Evolutionary conservation across 1,139 yeast species (phyloP), one percentile per base, ranked within the genome.

Genomic region (Magnusiomyces paraingens): DNA sequence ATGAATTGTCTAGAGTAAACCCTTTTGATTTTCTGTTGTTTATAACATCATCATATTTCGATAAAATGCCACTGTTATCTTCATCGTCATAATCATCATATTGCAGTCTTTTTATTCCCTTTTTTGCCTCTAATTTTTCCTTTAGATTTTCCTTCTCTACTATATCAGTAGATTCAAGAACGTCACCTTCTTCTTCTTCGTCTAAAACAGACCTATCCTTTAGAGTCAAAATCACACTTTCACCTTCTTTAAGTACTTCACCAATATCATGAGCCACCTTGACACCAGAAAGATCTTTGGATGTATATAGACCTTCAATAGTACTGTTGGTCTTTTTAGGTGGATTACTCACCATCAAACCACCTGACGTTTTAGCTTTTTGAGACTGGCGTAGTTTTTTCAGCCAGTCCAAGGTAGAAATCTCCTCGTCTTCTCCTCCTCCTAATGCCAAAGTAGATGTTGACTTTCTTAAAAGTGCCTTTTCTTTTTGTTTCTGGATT

Each of bases 161-260:
- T 49, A 83, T 61, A n/a, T 53, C 73, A 36, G 73, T 76, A 55
- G 81, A 79, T 44, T 72, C 78, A 48, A 83, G 69, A 50, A 70
- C 74, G 52, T 73, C 77, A 17, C 63, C 67, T 41, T 72, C 79
- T 20, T 74, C 78, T 38, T 73, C 78, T 1, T 78, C 82, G 41
- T 76, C 82, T 26, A 80, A 61, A 1, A 86, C 69, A 5, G 73
- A 73, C 1, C 72, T 66, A 58, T 89, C 96, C 54, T 83, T 79
- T 48, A 88, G 70, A 0, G 93, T 86, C 52, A 89, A 70, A 1
- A 86, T 73, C 0, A 80, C 79, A 20, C 79, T 80, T n/a, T 72
- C 73, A 6, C 64, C 63, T n/a, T 75, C 56, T 5, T 62, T 66
- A 1, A 65, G 64, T n/a, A 81, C 62, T 21, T 78, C 81, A 5